Evolutionary conservation across 805 yeast species (phyloP), one percentile per base, ranked within the genome.

Genomic region (Cyberlindnera subsufficiens): DNA sequence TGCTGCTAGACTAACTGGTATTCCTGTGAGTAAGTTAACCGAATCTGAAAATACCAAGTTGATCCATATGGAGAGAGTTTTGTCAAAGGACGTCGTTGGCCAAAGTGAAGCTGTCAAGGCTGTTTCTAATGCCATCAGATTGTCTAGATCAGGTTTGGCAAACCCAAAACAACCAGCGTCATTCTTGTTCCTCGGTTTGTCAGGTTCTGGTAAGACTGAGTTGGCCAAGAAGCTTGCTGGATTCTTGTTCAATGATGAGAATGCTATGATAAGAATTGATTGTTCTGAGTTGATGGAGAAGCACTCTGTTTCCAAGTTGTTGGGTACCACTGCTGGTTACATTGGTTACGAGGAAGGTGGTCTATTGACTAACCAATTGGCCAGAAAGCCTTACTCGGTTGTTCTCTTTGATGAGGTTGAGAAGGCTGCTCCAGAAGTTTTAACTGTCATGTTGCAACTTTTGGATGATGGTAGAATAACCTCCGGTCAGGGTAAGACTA

Each of bases 261-360:
- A 82, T 67, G 96, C 96, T 39, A 91, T 93, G 87, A 86, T 93
- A 60, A 82, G 99, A 69, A 89, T 93, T 51, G 99, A 93, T 66
- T 93, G 99, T 68, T 90, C 98, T 5, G 99, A 93, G 65, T 74
- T 93, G 56, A 80, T 85, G 65, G 99, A 93, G 69, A 93, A 93
- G 58, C 88, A 95, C 78, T 86, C 96, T 6, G 95, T 93, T 5
- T 87, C 97, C 8, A 93, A 93, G 63, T 77, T 93, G 47, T 73
- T 93, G 43, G 99, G 99, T 67, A 93, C 98, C 17, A 95, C 98
- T 2, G 96, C 98, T 1, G 99, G 99, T 56, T 85, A 86, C 56
- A 85, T 93, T 55, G 99, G 99, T 32, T 95, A 86, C 64, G 97
- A 90, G 62, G 96, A 93, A 64, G 99, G 99, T 63, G 99, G 99